A percentile compares a stretch with the other conserved stretches of the same genome.
phyloP scores from a whole-genome alignment of 2,329 filamentous ascomycete species.

The Sclerotinia glacialis region DNA sequence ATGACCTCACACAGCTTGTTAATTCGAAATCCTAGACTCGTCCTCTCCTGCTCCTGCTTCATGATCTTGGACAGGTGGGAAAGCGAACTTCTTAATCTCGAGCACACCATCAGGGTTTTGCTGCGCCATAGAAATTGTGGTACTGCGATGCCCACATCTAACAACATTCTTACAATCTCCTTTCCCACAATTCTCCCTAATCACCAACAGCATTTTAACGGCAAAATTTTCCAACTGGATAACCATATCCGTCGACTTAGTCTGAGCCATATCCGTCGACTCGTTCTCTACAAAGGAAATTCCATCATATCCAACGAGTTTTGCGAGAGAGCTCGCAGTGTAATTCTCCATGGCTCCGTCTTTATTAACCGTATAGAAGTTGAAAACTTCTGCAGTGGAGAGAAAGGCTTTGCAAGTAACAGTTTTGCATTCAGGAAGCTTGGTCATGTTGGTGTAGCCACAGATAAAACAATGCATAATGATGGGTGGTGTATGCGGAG shows the following conservation, averaged over 20 bases:
- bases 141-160: background rate
- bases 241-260: too few relatives aligned
- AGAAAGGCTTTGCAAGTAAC: background rate
- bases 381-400: background rate
- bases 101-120: background rate
- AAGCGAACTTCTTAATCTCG: background rate
- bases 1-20: background rate
- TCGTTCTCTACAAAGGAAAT: too few relatives aligned
- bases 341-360: background rate
- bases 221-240: background rate
- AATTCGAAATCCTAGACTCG: background rate
- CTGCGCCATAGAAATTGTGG: background rate
- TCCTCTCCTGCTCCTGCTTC: background rate
- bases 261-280: too few relatives aligned
- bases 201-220: background rate
- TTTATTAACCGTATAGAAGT: background rate
- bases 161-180: background rate
- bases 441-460: fast-evolving
- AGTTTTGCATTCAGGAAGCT: fast-evolving
- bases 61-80: fast-evolving
- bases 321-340: too few relatives aligned
- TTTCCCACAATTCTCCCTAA: background rate
- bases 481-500: too few relatives aligned
- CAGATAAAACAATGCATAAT: background rate
- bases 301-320: too few relatives aligned